Evolutionary conservation across 2,329 filamentous ascomycete species (phyloP), one percentile per base, ranked within the genome.

Genomic region (Diaporthe batatas): DNA sequence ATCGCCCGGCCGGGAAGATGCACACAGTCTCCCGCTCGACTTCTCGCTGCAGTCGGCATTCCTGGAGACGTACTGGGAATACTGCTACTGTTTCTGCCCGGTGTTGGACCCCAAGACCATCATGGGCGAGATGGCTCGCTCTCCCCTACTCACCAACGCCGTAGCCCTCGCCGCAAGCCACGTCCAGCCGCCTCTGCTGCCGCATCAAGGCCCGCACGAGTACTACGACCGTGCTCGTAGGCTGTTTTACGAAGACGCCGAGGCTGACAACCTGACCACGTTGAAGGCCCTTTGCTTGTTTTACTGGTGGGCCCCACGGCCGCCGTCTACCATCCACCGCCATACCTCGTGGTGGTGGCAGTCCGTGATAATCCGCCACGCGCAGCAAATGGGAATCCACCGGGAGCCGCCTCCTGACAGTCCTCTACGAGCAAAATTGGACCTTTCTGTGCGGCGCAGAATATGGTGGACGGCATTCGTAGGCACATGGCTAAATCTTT

Each of bases 271-370:
- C 0, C 75, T 85, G 29, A 80, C 78, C 0, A 79, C 79, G 0
- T 69, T 85, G 0, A 82, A 82, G 68, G 80, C 83, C 0, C 76
- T 85, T 0, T 77, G 81, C 0, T 72, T 85, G 2, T 84, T 85
- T 49, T 85, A 85, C 77, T 85, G 84, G 84, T 85, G 83, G 83
- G 82, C 82, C 3, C 82, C 84, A 8, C 77, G 80, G 0, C 77
- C 81, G 44, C 83, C 84, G 0, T 79, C 81, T 1, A 80, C 79
- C 1, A 81, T 83, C 3, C 81, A 83, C 64, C 79, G 81, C 2
- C 80, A 85, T 74, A 80, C 82, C 1, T 82, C 82, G 29, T 85
- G 83, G 83, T 85, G 84, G 84, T 85, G 84, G 84, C 85, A 83
- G 0, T 82, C 81, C 2, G 80, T 84, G 4, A 79, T 83, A 18